Conservation (phyloP, 306 rosid genomes). For the Vigna reflexopilosa region DNA sequence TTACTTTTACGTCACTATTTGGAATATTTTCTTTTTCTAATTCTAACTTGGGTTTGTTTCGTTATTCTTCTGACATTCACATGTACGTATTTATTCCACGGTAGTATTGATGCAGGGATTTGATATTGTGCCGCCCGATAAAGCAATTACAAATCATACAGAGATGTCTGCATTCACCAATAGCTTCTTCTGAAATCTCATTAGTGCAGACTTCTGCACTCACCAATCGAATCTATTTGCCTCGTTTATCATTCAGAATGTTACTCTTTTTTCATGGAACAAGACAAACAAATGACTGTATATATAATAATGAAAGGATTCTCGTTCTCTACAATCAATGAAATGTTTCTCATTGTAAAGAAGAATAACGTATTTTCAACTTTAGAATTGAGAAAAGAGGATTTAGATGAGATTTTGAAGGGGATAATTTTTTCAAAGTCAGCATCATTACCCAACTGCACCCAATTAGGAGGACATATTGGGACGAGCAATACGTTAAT, state of each 20-base stretch:
- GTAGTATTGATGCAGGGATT: too few species aligned
- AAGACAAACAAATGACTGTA: background rate
- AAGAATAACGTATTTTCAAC: conserved; percentile 1
- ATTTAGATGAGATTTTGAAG: conserved; percentile 8
- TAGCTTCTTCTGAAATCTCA: conserved; percentile 6
- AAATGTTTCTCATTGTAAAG: conserved; percentile 20
- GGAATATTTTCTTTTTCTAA: too few species aligned
- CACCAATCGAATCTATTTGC: conserved; percentile 11
- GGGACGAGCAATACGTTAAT: background rate
- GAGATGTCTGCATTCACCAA: background rate
- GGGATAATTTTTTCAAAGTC: conserved; percentile 38
- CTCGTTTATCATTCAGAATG: conserved; percentile 11
- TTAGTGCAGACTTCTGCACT: conserved; percentile 6
- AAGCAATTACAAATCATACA: background rate
- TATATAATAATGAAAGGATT: conserved; percentile 1
- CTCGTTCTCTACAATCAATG: conserved; percentile 12
- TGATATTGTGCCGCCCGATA: background rate
- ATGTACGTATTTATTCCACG: too few species aligned
- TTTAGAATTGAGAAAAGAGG: background rate
- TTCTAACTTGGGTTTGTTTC: too few species aligned
- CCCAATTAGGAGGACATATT: conserved; percentile 42
- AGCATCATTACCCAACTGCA: conserved; percentile 40
- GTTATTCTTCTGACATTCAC: too few species aligned
- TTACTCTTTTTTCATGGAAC: conserved; percentile 1
- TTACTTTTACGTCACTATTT: too few species aligned